These are phyloP conservation scores for Solanum boliviense DNA, from an alignment of 257 asterid genomes.

Conservation along the genomic window DNA sequence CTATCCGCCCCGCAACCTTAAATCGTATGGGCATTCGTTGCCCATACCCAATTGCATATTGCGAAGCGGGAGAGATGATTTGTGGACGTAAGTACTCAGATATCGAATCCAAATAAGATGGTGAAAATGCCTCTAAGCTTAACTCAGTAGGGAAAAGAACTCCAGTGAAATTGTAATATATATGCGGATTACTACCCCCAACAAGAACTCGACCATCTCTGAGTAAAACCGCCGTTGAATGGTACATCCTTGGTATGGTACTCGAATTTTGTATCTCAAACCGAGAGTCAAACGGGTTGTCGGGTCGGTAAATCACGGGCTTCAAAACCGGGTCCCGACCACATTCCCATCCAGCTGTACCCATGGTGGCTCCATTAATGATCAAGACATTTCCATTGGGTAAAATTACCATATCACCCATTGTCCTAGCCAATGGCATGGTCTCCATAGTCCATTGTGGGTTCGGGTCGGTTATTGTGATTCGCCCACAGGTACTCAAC, in stretches of 20 bases:
- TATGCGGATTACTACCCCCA: conserved; percentile 12
- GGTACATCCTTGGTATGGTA: conserved; percentile 7
- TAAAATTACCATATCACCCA: conserved; percentile 18
- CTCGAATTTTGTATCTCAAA: conserved; percentile 10
- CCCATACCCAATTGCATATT: not conserved
- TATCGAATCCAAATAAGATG: conserved; percentile 2
- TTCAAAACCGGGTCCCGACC: conserved; percentile 7
- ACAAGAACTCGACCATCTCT: conserved; percentile 16
- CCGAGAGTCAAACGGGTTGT: not conserved
- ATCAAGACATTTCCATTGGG: conserved; percentile 12
- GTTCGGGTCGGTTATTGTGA: conserved; percentile 1
- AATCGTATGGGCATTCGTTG: not conserved
- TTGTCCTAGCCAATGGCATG: conserved; percentile 11
- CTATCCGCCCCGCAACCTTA: not conserved
- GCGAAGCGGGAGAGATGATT: not conserved
- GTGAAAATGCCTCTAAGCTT: conserved; percentile 12
- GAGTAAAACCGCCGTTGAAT: conserved; percentile 3
- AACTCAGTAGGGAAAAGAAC: conserved; percentile 9
- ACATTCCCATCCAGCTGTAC: conserved; percentile 13
- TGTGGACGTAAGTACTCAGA: not conserved
- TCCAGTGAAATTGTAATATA: not conserved
- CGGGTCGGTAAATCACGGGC: conserved; percentile 9
- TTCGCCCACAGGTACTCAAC: conserved; percentile 6
- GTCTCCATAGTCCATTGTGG: conserved; percentile 11
- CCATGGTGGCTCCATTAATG: conserved; percentile 8